These are phyloP conservation scores for Vinca minor DNA, from an alignment of 257 asterid species.

Conservation along the genomic window DNA sequence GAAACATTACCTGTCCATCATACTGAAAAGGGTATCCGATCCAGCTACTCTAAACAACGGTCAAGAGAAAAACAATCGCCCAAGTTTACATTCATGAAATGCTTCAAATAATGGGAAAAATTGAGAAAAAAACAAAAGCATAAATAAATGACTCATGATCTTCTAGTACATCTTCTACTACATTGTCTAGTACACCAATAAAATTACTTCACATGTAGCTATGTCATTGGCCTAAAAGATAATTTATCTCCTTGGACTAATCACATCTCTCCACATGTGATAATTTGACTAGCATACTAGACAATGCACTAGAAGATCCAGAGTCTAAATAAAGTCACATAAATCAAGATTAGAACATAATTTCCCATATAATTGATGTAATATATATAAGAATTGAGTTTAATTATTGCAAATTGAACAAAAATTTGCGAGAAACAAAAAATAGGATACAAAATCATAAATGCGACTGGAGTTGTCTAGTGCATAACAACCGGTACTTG, in stretches of 20 bases:
- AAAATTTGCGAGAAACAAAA: not conserved
- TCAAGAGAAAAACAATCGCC: constrained; percentile 38
- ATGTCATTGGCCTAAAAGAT: too few relatives aligned
- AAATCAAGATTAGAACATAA: not conserved
- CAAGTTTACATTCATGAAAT: constrained; percentile 1
- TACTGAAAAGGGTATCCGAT: constrained; percentile 65
- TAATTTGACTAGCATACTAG: too few relatives aligned
- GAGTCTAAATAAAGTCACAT: not conserved
- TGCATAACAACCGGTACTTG: constrained; percentile 67
- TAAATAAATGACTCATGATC: too few relatives aligned
- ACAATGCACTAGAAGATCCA: too few relatives aligned
- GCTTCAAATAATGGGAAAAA: not conserved
- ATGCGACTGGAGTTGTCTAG: constrained; percentile 70
- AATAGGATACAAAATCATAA: constrained; percentile 88
- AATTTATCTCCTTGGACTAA: too few relatives aligned
- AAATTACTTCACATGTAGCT: too few relatives aligned
- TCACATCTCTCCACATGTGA: too few relatives aligned
- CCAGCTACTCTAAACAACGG: constrained; percentile 53
- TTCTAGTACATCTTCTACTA: too few relatives aligned
- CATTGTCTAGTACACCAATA: too few relatives aligned
- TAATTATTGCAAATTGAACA: not conserved
- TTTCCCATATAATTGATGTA: not conserved
- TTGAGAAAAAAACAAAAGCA: not conserved
- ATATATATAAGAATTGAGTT: not conserved
- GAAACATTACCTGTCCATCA: constrained; percentile 62